Evolutionary conservation across 345 rosid genomes (phyloP).

Genomic region (Sapria himalayana): DNA sequence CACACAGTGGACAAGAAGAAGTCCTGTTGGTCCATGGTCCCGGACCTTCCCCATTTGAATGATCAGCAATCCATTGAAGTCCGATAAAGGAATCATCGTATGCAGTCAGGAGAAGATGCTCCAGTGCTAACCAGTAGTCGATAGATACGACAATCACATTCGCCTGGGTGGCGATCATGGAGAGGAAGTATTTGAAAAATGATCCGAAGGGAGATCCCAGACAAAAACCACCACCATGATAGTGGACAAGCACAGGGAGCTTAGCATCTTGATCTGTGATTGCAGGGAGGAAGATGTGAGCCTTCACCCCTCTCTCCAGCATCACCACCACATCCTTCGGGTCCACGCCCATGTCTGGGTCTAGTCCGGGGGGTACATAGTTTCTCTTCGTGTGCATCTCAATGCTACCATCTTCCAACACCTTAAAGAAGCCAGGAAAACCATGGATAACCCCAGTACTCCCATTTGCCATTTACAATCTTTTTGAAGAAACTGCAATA

Average conservation of each 20-base stretch:
- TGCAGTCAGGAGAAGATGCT: constrained; percentile 27
- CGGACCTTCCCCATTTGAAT: constrained; percentile 15
- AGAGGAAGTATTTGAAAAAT: neutral
- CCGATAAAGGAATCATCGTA: constrained; percentile 38
- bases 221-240: constrained; percentile 35
- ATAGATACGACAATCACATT: constrained; percentile 22
- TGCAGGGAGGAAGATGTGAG: constrained; percentile 14
- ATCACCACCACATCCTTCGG: constrained; percentile 15
- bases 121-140: constrained; percentile 48
- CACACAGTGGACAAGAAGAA: no score
- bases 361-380: constrained; percentile 6
- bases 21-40: constrained; percentile 28
- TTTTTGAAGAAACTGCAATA: no score
- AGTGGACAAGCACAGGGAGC: constrained; percentile 29
- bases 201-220: constrained; percentile 19
- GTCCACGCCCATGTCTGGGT: constrained; percentile 14
- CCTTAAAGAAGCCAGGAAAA: constrained; percentile 21
- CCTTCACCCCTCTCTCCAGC: constrained; percentile 8
- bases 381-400: constrained; percentile 5
- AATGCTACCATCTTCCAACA: constrained; percentile 17
- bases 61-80: constrained; percentile 28
- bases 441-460: constrained; percentile 15
- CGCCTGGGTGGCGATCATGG: constrained; percentile 9
- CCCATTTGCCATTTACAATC: no score
- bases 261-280: constrained; percentile 4